phyloP scores from a whole-genome alignment of 2,329 filamentous ascomycete genomes.

The Venturia effusa region DNA sequence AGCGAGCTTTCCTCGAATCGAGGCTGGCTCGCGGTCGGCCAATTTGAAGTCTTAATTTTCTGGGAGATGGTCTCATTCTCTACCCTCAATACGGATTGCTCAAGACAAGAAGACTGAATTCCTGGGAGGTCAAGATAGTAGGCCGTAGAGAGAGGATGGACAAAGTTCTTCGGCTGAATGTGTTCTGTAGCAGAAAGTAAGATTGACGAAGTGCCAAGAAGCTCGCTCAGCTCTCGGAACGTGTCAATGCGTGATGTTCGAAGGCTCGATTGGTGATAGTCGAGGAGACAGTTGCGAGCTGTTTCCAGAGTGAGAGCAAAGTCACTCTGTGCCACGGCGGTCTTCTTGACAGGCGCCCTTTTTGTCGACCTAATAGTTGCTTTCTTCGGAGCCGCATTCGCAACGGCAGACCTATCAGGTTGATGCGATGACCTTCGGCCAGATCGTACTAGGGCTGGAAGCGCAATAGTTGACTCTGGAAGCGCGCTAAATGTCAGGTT shows the following conservation, averaged over 20 bases:
- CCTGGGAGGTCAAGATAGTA: conserved; percentile 53
- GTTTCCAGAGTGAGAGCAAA: conserved; percentile 52
- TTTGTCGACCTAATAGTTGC: neutral
- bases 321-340: conserved; percentile 12
- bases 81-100: conserved; percentile 44
- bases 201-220: conserved; percentile 26
- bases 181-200: conserved; percentile 27
- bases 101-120: conserved; percentile 56
- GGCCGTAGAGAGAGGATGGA: conserved; percentile 29
- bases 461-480: conserved; percentile 84
- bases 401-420: conserved; percentile 15
- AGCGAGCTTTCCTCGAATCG: neutral
- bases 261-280: conserved; percentile 47
- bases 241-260: conserved; percentile 44
- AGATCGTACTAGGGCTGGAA: conserved; percentile 44
- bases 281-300: conserved; percentile 54
- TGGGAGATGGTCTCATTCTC: conserved; percentile 32
- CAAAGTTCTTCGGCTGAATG: conserved; percentile 20
- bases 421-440: conserved; percentile 19
- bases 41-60: conserved; percentile 26
- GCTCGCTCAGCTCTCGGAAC: conserved; percentile 39
- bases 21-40: conserved; percentile 24
- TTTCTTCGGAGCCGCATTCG: neutral
- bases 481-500: conserved; percentile 83
- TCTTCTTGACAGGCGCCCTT: neutral